Percentiles rank a stretch among this genome's conserved stretches.
phyloP scores from a whole-genome alignment of 331 rosid genomes.

The Telfairia occidentalis region DNA sequence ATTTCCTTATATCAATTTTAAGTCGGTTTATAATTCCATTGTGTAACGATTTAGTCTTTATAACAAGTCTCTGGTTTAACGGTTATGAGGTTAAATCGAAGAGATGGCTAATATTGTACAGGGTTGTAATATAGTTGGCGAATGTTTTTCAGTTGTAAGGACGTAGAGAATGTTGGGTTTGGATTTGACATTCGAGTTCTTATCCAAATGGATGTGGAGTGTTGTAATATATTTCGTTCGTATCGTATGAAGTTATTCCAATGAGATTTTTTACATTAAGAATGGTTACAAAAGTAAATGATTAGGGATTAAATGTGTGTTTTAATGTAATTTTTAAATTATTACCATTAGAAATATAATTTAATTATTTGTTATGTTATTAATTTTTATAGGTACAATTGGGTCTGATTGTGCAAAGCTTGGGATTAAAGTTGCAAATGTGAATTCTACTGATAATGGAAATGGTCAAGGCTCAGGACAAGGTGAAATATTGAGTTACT shows the following conservation, averaged over 20 bases:
- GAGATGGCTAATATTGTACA: background rate
- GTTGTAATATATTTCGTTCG: too few relatives aligned
- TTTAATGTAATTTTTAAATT: background rate
- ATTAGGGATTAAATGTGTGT: background rate
- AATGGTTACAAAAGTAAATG: background rate
- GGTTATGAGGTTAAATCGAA: too few relatives aligned
- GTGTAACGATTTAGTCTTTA: background rate
- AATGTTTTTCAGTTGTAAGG: too few relatives aligned
- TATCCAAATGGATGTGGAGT: too few relatives aligned
- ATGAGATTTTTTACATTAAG: too few relatives aligned
- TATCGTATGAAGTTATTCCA: too few relatives aligned
- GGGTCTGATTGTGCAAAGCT: conserved; percentile 61
- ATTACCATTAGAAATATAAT: too few relatives aligned
- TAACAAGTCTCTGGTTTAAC: background rate
- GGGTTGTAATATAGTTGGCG: too few relatives aligned
- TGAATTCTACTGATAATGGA: conserved; percentile 7
- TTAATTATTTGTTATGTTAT: background rate
- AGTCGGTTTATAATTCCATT: too few relatives aligned
- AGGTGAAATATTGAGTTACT: conserved; percentile 20
- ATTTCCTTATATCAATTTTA: background rate
- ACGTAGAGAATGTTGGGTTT: background rate
- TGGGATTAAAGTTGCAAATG: conserved; percentile 53
- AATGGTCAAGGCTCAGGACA: background rate
- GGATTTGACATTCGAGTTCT: too few relatives aligned
- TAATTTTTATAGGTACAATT: conserved; percentile 55